Evolutionary conservation across 257 asterid genomes (phyloP), one percentile per base, ranked within the genome.

Genomic region (Pogostemon cablin): DNA sequence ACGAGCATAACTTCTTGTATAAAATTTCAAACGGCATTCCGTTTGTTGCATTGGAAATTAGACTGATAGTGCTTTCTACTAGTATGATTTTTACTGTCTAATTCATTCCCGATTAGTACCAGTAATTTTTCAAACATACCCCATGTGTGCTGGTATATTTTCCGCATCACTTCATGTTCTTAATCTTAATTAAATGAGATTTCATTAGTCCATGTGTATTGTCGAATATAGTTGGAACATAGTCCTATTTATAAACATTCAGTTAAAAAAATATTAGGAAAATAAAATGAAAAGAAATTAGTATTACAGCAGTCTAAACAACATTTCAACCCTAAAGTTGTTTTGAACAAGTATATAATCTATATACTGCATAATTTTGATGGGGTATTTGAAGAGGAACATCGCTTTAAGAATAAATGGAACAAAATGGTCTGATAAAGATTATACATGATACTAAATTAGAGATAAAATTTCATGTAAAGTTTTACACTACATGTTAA

Each of bases 191-290:
- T 25, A 25, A 25, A 25, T 25, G 32, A 0, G 32, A 25, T 25
- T 25, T 25, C 32, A 25, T 25, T 25, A 25, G 32, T 25, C 32
- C 32, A 25, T 25, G 32, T 25, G 32, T 25, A 70, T 91, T 91
- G 87, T 89, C 97, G 59, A 91, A 90, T 11, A 92, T 95, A 39
- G 96, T 92, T 40, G 98, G 98, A 77, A 90, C 95, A 71, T 92
- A 92, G 78, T 90, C 98, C 96, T 92, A 74, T 68, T 72, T 37
- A 61, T 55, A 20, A 1, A 62, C 7, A 11, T 39, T 61, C 12
- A 12, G 72, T 72, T 8, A 25, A 20, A 11, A 68, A 4, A 52
- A n/a, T 34, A 63, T 59, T 37, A 60, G 1, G 17, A 12, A 34
- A 44, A 25, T 25, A 25, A 25, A 25, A 49, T 0, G 44, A 3